phyloP scores from a whole-genome alignment of 1,284 basidiomycete species.

The Ustilago loliicola region DNA sequence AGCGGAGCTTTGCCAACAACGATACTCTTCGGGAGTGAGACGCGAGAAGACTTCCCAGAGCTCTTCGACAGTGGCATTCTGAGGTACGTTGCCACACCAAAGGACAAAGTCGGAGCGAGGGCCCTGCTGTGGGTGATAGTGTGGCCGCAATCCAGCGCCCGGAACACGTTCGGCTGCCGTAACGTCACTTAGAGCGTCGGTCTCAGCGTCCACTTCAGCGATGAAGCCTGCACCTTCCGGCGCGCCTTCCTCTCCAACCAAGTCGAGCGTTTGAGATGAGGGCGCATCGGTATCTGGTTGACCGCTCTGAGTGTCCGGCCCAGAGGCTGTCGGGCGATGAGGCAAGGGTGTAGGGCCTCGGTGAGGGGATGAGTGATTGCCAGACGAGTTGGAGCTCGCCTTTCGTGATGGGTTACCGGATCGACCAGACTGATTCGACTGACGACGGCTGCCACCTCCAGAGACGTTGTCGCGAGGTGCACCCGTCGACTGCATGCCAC shows the following conservation, averaged over 20 bases:
- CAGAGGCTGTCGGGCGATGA: slow-evolving; percentile 13
- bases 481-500: not conserved
- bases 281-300: not conserved
- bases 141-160: slow-evolving; percentile 41
- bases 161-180: slow-evolving; percentile 33
- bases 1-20: slow-evolving; percentile 20
- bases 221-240: slow-evolving; percentile 9
- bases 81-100: slow-evolving; percentile 91
- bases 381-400: slow-evolving; percentile 35
- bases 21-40: slow-evolving; percentile 40
- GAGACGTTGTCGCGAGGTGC: slow-evolving; percentile 9
- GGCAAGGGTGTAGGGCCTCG: slow-evolving; percentile 17
- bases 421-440: slow-evolving; percentile 23
- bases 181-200: slow-evolving; percentile 13
- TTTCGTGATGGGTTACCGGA: slow-evolving; percentile 13
- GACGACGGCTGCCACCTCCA: slow-evolving; percentile 26
- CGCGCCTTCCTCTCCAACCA: slow-evolving; percentile 2
- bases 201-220: slow-evolving; percentile 10
- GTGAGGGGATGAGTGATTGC: slow-evolving; percentile 23
- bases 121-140: slow-evolving; percentile 55
- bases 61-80: slow-evolving; percentile 86
- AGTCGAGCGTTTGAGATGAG: slow-evolving; percentile 4
- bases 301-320: slow-evolving; percentile 2
- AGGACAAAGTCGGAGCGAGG: slow-evolving; percentile 91
- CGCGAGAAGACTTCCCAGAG: slow-evolving; percentile 83